Conservation (phyloP, 148 eudicot species). For the Rheum nobile region DNA sequence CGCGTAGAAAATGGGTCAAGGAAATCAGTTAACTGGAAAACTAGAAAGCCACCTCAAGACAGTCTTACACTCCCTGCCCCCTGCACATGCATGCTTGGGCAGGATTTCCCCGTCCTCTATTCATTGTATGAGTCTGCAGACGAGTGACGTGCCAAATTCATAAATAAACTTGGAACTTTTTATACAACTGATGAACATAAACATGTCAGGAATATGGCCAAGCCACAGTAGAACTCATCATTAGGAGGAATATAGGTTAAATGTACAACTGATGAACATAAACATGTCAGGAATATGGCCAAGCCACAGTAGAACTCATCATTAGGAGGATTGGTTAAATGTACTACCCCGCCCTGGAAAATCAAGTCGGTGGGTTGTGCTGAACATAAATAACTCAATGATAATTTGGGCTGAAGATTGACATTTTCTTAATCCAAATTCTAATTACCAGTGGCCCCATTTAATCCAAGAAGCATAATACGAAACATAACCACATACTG, state of each 20-base stretch:
- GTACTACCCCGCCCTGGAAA: too few relatives aligned
- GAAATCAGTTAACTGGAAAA: slow-evolving; percentile 15
- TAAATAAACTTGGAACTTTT: background rate
- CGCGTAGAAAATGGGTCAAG: slow-evolving; percentile 69
- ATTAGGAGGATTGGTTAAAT: background rate
- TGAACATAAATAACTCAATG: background rate
- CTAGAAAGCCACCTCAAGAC: background rate
- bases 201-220: background rate
- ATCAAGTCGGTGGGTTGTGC: too few relatives aligned
- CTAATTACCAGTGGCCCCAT: background rate
- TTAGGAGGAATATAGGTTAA: background rate
- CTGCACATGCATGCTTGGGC: background rate
- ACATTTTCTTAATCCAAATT: background rate
- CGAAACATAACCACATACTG: background rate
- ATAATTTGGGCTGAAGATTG: background rate
- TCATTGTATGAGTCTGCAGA: background rate
- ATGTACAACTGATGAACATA: background rate
- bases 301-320: background rate
- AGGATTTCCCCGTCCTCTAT: background rate
- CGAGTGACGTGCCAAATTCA: background rate
- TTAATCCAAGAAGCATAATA: background rate
- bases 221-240: background rate
- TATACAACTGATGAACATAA: background rate
- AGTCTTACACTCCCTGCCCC: background rate
- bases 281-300: background rate